Evolutionary conservation across 495 filamentous ascomycete species (phyloP).

Genomic region (Hypomontagnella monticulosa): DNA sequence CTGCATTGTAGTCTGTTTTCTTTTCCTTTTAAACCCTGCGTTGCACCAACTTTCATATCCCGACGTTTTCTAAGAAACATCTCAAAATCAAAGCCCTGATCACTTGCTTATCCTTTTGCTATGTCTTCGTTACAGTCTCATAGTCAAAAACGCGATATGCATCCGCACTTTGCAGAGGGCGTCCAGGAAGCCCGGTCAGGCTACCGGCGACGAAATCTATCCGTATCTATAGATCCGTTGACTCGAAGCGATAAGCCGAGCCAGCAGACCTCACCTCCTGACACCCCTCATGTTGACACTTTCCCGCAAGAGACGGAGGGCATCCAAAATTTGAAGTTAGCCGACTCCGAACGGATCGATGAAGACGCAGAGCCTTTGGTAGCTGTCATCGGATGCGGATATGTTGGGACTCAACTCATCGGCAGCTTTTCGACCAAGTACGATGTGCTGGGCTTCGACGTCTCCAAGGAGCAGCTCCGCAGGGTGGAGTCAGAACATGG

Average conservation of each 20-base stretch:
- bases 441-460: conserved; percentile 48
- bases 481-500: conserved; percentile 25
- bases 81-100: background rate
- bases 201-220: conserved; percentile 8
- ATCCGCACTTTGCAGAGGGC: conserved; percentile 12
- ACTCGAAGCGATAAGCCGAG: conserved; percentile 14
- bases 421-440: conserved; percentile 43
- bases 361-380: conserved; percentile 45
- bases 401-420: conserved; percentile 50
- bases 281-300: conserved; percentile 17
- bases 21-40: conserved; percentile 6
- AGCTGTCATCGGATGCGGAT: conserved; percentile 51
- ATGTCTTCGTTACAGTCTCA: background rate
- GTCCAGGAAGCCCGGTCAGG: conserved; percentile 14
- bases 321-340: conserved; percentile 6
- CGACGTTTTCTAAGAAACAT: background rate
- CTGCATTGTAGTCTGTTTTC: background rate
- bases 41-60: conserved; percentile 2
- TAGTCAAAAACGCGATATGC: conserved; percentile 18
- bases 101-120: background rate
- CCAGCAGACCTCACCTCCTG: conserved; percentile 33
- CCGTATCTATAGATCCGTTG: conserved; percentile 12
- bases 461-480: conserved; percentile 40
- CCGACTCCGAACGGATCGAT: conserved; percentile 3
- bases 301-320: conserved; percentile 14